phyloP scores from a whole-genome alignment of 305 asterid species.

The Solanum hybrid region DNA sequence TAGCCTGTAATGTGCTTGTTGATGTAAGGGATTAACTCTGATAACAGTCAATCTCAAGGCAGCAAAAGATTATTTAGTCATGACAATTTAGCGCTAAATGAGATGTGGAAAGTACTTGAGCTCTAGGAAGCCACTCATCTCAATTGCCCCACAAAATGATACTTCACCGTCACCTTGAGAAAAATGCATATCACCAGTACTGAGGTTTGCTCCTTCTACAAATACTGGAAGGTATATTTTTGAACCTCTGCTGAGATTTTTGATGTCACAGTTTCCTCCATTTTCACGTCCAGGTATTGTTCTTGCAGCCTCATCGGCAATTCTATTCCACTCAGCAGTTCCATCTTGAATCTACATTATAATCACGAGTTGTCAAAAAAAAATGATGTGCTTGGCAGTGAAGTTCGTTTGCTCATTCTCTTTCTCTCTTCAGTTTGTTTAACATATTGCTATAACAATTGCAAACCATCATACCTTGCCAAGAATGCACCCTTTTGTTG shows the following conservation, averaged over 20 bases:
- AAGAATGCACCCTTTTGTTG: conserved; percentile 67
- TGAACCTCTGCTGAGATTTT: conserved; percentile 86
- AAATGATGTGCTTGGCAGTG: not conserved
- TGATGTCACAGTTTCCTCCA: conserved; percentile 92
- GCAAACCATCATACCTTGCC: conserved; percentile 56
- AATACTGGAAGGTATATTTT: conserved; percentile 90
- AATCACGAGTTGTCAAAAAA: not conserved
- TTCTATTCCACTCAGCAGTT: conserved; percentile 71
- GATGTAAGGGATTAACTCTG: not conserved
- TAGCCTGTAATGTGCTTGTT: not conserved
- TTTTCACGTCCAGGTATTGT: conserved; percentile 96
- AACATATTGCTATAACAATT: not conserved
- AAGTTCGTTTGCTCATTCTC: not conserved
- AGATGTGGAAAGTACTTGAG: conserved; percentile 51
- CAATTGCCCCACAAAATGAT: conserved; percentile 88
- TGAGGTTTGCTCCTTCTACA: conserved; percentile 89
- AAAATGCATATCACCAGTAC: conserved; percentile 95
- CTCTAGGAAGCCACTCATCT: conserved; percentile 94
- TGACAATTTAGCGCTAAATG: not conserved
- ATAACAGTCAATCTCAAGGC: not conserved
- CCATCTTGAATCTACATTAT: conserved; percentile 56
- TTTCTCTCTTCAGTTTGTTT: not conserved
- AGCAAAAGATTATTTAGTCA: not conserved
- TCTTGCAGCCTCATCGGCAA: conserved; percentile 81
- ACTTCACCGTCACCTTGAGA: conserved; percentile 99